Evolutionary conservation across 208 protist species (phyloP), one percentile per base, ranked within the genome.

Genomic region (Leishmania aethiopica): DNA sequence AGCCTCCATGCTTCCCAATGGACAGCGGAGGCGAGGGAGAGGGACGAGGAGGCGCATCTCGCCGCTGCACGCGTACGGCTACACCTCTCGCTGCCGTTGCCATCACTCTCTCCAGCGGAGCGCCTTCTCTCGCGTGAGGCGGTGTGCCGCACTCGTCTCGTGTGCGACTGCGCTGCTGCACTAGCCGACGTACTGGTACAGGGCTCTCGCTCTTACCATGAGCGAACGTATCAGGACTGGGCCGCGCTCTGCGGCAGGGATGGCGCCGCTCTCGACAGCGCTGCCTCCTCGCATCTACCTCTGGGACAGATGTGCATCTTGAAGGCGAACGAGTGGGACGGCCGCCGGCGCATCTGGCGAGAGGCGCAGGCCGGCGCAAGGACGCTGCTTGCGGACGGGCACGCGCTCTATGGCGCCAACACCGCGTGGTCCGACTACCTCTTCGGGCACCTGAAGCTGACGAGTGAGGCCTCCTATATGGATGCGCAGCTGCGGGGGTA

Each of bases 391-490:
- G 60, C 62, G 77, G 62, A 80, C 17, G 28, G 57, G 47, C 77
- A 70, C 47, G 42, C 45, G 10, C 49, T 35, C 45, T 80, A 80
- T 69, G 37, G 60, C 64, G 3, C 60, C 77, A 17, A 82, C 15
- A 69, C 72, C 22, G 47, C 88, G 70, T 80, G 75, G 71, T 45
- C 71, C 70, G 74, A 83, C 25, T 90, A 88, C 67, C 62, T 87
- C n/a, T 81, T 88, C 35, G 87, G 84, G 35, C 85, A 88, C 64
- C 77, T 91, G 70, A 85, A 78, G 53, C 82, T 93, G 59, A 72
- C n/a, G 15, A 79, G 73, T 64, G 80, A 91, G 77, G 83, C 77
- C 7, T 49, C 66, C 13, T 85, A 90, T 75, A 90, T 91, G 85
- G 90, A 93, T 49, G 59, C 74, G 6, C 85, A 76, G 40, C 77